Evolutionary conservation across 75 land plant species (phyloP).

Genomic region (Isoetes taiwanensis): DNA sequence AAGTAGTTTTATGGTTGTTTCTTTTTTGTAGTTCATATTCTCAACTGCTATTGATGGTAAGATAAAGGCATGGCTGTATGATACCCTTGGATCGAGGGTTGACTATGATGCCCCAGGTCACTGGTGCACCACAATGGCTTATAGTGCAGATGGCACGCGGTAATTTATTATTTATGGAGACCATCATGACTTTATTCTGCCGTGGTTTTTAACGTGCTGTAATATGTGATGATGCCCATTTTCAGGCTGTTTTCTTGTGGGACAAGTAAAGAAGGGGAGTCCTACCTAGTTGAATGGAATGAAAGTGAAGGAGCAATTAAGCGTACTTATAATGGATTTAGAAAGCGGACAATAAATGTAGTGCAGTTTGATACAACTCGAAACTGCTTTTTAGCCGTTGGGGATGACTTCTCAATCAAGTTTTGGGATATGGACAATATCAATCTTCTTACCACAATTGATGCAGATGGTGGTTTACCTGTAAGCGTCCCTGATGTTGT

Average conservation of each 20-base stretch:
- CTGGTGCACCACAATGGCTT: slow-evolving; percentile 10
- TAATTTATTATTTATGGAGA: background rate
- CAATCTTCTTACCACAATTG: slow-evolving; percentile 30
- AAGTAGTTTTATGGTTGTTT: background rate
- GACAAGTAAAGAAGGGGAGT: slow-evolving; percentile 65
- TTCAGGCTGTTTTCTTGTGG: slow-evolving; percentile 67
- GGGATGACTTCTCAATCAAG: slow-evolving; percentile 59
- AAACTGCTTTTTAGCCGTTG: slow-evolving; percentile 62
- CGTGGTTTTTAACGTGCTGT: no score
- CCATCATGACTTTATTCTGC: background rate
- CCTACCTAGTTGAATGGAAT: slow-evolving; percentile 64
- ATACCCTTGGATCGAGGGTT: background rate
- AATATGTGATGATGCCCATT: no score
- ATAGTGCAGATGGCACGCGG: slow-evolving; percentile 13
- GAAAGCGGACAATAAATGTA: slow-evolving; percentile 37
- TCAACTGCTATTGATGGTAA: slow-evolving; percentile 12
- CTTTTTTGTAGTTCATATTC: slow-evolving; percentile 10
- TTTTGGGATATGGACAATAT: slow-evolving; percentile 72
- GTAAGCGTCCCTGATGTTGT: slow-evolving; percentile 11
- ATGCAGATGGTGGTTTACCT: slow-evolving; percentile 60
- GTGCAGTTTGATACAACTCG: slow-evolving; percentile 60
- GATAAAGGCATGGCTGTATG: slow-evolving; percentile 8
- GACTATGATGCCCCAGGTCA: slow-evolving; percentile 9
- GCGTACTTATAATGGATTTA: slow-evolving; percentile 46
- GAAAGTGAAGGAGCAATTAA: slow-evolving; percentile 73